Conservation (phyloP, 2,329 filamentous ascomycete genomes). For the Cordyceps tenuipes region DNA sequence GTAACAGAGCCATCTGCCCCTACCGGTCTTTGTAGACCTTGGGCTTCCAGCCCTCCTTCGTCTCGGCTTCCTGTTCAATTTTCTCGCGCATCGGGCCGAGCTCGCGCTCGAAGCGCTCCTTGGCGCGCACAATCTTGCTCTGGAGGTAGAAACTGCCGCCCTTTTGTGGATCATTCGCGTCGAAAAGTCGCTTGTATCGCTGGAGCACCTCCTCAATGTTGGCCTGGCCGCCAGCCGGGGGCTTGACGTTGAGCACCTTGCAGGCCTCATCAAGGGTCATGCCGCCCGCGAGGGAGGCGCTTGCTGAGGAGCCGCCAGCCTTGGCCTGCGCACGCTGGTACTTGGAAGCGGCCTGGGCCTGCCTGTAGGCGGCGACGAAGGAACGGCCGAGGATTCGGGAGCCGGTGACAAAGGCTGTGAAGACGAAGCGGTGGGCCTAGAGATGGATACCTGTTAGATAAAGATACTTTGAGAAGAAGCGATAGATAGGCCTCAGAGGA, state of each 20-base stretch:
- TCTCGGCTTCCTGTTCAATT: constrained; percentile 65
- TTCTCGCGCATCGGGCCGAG: constrained; percentile 63
- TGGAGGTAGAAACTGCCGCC: constrained; percentile 97
- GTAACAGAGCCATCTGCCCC: constrained; percentile 4
- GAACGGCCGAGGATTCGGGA: constrained; percentile 86
- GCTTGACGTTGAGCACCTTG: constrained; percentile 93
- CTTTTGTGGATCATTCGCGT: constrained; percentile 88
- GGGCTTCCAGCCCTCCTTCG: constrained; percentile 83
- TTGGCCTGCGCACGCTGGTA: constrained; percentile 69
- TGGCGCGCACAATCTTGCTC: constrained; percentile 87
- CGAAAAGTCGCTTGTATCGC: constrained; percentile 90
- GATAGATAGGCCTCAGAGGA: neutral
- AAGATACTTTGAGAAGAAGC: neutral
- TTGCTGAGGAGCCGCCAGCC: constrained; percentile 43
- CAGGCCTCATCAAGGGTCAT: constrained; percentile 94
- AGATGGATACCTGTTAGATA: neutral
- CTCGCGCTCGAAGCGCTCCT: constrained; percentile 88
- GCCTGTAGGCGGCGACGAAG: constrained; percentile 89
- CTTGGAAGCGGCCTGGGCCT: constrained; percentile 79
- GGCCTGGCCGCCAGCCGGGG: constrained; percentile 62
- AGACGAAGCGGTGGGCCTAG: constrained; percentile 79
- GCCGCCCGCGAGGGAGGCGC: constrained; percentile 53
- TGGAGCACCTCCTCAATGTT: constrained; percentile 73
- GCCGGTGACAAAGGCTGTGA: constrained; percentile 88
- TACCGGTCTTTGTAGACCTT: constrained; percentile 87